Evolutionary conservation across 805 yeast genomes (phyloP), one percentile per base, ranked within the genome.

Genomic region (Kuraishia piskuri): DNA sequence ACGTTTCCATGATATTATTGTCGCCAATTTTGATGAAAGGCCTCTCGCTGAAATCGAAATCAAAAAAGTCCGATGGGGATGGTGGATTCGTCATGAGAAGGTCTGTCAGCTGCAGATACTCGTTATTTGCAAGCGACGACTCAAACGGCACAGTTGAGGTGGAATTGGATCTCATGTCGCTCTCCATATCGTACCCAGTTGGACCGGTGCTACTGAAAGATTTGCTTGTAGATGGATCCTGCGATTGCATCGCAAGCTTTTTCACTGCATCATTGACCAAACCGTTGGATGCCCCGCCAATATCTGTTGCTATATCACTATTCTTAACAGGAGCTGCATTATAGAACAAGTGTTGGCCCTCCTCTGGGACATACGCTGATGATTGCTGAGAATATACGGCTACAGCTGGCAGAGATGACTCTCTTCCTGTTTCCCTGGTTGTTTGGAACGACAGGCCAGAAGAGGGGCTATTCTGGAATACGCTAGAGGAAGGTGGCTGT

Each of bases 31-130:
- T 61, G 14, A 68, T 61, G 53, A 53, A 68, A 2, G 71, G 71
- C 6, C 72, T 57, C 23, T 62, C 65, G 46, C 62, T 65, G 24
- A 59, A 54, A 9, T 65, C 63, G 52, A 61, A 57, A 44, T 62
- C 67, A 9, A 58, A 67, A 50, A 58, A 63, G 19, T 64, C 63
- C 7, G 58, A 54, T 19, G 71, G 70, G 1, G 70, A 67, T 19
- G 71, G 67, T 5, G 71, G 69, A 52, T 68, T 64, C 6, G 71
- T 64, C 48, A 58, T 61, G n/a, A 74, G 52, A 3, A 73, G 56
- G 54, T 69, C 76, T 6, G 76, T 71, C 40, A 74, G 58, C 57
- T 73, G 75, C 1, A 66, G 59, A 51, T 72, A 72, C 54, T 73
- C 77, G 46, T 71, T 75, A 57, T 74, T 73, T 14, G 74, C 75